phyloP scores from a whole-genome alignment of 345 rosid genomes.

The Rubroshorea leprosula region DNA sequence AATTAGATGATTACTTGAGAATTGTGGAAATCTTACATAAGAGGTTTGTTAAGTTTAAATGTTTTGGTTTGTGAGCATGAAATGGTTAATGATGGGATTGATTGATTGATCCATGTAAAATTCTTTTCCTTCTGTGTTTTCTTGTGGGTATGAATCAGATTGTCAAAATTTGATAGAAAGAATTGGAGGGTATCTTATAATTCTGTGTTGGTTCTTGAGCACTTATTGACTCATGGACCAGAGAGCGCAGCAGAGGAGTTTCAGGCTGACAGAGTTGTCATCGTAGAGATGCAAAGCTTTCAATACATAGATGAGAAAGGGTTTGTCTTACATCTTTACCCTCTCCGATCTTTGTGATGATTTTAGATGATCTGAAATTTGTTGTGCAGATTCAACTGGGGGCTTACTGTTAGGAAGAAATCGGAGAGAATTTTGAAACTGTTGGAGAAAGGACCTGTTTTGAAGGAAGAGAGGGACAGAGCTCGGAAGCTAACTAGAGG shows the following conservation, averaged over 20 bases:
- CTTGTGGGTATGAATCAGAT: constrained; percentile 30
- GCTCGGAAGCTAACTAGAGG: constrained; percentile 78
- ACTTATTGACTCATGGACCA: constrained; percentile 87
- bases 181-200: constrained; percentile 77
- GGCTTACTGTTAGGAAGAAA: constrained; percentile 69
- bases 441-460: constrained; percentile 58
- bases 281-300: constrained; percentile 48
- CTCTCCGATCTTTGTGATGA: neutral
- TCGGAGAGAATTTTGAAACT: constrained; percentile 58
- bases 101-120: neutral
- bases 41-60: constrained; percentile 33
- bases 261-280: constrained; percentile 47
- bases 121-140: neutral
- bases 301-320: constrained; percentile 80
- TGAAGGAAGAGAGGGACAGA: constrained; percentile 68
- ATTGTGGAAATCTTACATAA: constrained; percentile 77
- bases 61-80: neutral
- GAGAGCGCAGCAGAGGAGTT: constrained; percentile 82
- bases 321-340: constrained; percentile 25
- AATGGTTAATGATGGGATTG: neutral
- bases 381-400: constrained; percentile 80
- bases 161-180: constrained; percentile 60
- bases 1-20: constrained; percentile 74
- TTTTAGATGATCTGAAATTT: neutral
- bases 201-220: constrained; percentile 69